Evolutionary conservation across 441 rosid genomes (phyloP), one percentile per base, ranked within the genome.

Genomic region (Francoa sonchifolia): DNA sequence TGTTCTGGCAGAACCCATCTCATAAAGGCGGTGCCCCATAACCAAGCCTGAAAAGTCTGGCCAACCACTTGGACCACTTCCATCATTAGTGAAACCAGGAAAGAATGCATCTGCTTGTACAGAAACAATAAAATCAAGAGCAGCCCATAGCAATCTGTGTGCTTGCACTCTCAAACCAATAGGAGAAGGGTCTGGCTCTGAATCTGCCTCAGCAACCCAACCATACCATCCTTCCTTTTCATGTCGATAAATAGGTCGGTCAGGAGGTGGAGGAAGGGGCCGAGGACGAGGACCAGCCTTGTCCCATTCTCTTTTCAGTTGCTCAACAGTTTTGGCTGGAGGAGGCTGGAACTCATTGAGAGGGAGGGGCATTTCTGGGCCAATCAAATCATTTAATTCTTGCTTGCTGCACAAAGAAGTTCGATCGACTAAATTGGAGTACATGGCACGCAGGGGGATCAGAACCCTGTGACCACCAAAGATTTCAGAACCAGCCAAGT

Each of bases 211-310:
- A 0, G 78, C 67, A 50, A 93, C 61, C 99, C 99, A 93, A 61
- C 93, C 93, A 64, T 82, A 93, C 97, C 99, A 93, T 3, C 99
- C 99, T 76, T 93, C 95, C 65, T 82, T 88, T 59, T 93, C 96
- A 51, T 93, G 97, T 57, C 17, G 76, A 62, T 93, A 88, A 45
- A 79, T 69, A 45, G 90, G 97, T 63, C 99, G 69, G 44, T 64
- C 93, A 8, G 97, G 96, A 65, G 99, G 97, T 28, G 99, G 99
- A 65, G 97, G 96, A 61, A 93, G 94, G 47, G 99, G 96, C 21
- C 99, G 71, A 48, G 99, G 99, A 31, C 99, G 75, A 20, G 96
- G 97, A 41, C 99, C 99, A 36, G 95, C 94, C 65, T 44, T 79
- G 12, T 77, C 65, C 99, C 99, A 93, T 43, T 79, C 90, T 50